phyloP scores from a whole-genome alignment of 2,329 filamentous ascomycete species.

The Leptodontidium sp. region DNA sequence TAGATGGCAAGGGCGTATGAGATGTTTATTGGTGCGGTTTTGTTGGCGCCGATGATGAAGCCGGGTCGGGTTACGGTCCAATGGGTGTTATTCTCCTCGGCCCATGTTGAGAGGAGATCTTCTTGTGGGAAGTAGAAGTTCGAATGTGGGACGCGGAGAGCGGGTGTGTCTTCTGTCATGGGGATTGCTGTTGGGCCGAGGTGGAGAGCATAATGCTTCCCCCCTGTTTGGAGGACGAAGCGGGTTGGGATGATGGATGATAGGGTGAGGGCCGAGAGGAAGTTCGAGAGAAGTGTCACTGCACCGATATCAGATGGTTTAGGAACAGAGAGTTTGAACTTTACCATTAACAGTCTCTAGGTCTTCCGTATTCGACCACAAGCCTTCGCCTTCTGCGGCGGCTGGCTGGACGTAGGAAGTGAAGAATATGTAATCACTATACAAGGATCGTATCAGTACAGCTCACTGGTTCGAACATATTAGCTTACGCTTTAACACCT shows the following conservation, averaged over 20 bases:
- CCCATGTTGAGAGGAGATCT: slow-evolving; percentile 28
- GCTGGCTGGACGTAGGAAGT: slow-evolving; percentile 32
- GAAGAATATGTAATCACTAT: slow-evolving; percentile 31
- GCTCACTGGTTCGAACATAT: neutral
- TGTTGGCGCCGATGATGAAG: slow-evolving; percentile 34
- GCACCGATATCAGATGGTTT: neutral
- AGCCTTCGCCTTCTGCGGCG: slow-evolving; percentile 14
- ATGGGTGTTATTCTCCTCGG: slow-evolving; percentile 12
- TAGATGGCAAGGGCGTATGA: slow-evolving; percentile 34
- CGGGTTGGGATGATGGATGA: slow-evolving; percentile 30
- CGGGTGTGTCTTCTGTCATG: slow-evolving; percentile 33
- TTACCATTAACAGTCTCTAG: slow-evolving; percentile 29
- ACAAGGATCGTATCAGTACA: neutral
- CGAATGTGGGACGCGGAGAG: slow-evolving; percentile 5
- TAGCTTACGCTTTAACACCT: slow-evolving; percentile 22
- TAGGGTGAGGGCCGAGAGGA: slow-evolving; percentile 32
- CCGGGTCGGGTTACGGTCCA: slow-evolving; percentile 32
- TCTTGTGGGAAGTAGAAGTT: slow-evolving; percentile 39
- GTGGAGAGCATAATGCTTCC: slow-evolving; percentile 47
- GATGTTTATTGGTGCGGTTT: slow-evolving; percentile 41
- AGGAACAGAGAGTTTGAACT: neutral
- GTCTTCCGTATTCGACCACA: slow-evolving; percentile 30
- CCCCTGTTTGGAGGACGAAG: slow-evolving; percentile 46
- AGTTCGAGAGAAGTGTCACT: slow-evolving; percentile 31
- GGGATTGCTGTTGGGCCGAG: slow-evolving; percentile 42